These are phyloP conservation scores for Trifolium subterraneum DNA, from an alignment of 306 rosid species.

Conservation along the genomic window DNA sequence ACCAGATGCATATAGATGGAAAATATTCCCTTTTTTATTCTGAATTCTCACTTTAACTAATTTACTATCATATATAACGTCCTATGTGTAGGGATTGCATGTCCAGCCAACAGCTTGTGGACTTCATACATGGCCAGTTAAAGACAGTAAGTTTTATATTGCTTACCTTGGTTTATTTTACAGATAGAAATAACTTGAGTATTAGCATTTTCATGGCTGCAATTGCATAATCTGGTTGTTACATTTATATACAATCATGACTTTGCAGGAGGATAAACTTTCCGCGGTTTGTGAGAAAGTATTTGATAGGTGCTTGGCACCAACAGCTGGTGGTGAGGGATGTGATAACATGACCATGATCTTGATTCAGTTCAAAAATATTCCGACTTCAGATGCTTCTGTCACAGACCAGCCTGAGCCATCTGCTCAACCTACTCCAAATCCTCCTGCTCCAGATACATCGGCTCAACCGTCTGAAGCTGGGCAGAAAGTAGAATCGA, in stretches of 20 bases:
- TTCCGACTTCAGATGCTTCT: constrained; percentile 45
- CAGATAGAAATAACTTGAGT: constrained; percentile 17
- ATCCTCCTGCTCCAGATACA: constrained; percentile 41
- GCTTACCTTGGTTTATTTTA: constrained; percentile 15
- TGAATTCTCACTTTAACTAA: neutral
- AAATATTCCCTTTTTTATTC: constrained; percentile 15
- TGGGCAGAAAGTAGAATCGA: constrained; percentile 33
- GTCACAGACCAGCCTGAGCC: constrained; percentile 50
- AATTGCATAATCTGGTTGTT: neutral
- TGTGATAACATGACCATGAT: constrained; percentile 99
- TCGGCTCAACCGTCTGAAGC: constrained; percentile 50
- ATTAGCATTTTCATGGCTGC: constrained; percentile 14
- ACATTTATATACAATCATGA: constrained; percentile 21
- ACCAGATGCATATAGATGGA: constrained; percentile 17
- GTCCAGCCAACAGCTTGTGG: constrained; percentile 96
- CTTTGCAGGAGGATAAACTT: constrained; percentile 79
- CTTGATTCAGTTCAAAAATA: constrained; percentile 82
- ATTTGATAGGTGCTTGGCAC: constrained; percentile 93
- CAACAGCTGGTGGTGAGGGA: constrained; percentile 87
- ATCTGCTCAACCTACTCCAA: constrained; percentile 43
- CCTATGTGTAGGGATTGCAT: constrained; percentile 78
- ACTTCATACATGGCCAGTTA: constrained; percentile 66
- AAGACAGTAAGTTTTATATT: constrained; percentile 60
- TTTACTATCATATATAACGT: constrained; percentile 31
- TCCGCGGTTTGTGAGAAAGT: constrained; percentile 87